A percentile compares a stretch with the other conserved stretches of the same genome.
These are phyloP conservation scores for Fusarium sp. DNA, from an alignment of 2,329 filamentous ascomycete genomes.

Conservation along the genomic window DNA sequence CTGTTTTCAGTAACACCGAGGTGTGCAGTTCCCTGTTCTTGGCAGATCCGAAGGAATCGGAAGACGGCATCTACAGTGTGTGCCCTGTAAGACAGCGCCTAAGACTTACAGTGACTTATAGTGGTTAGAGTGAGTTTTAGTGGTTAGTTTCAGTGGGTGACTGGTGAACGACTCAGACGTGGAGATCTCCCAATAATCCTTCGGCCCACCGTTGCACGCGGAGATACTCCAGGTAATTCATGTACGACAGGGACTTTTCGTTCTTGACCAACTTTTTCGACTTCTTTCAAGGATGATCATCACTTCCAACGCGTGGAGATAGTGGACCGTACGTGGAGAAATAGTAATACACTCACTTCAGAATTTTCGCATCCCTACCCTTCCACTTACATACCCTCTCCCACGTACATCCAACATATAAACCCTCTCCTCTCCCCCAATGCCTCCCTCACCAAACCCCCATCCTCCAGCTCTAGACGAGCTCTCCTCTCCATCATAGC, in stretches of 20 bases:
- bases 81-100: conserved; percentile 14
- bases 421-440: background rate
- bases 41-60: conserved; percentile 40
- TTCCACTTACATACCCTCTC: background rate
- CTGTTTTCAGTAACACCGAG: conserved; percentile 38
- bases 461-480: conserved; percentile 31
- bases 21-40: conserved; percentile 25
- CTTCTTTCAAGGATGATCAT: conserved; percentile 38
- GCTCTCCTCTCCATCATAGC: conserved; percentile 21
- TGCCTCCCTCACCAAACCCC: background rate
- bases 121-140: background rate
- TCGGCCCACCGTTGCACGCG: conserved; percentile 4
- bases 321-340: conserved; percentile 20
- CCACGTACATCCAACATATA: conserved; percentile 27
- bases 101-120: background rate
- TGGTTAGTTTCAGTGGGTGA: background rate
- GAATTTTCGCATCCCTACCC: conserved; percentile 12
- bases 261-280: conserved; percentile 16
- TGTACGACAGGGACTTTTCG: background rate
- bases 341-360: conserved; percentile 1
- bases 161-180: conserved; percentile 25
- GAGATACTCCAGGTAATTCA: background rate
- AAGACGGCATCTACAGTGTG: conserved; percentile 25
- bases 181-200: conserved; percentile 4
- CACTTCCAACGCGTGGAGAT: conserved; percentile 30